Percentiles rank a stretch among this genome's conserved stretches.
phyloP scores from a whole-genome alignment of 108 stramenopile species.

The Cylindrotheca closterium region DNA sequence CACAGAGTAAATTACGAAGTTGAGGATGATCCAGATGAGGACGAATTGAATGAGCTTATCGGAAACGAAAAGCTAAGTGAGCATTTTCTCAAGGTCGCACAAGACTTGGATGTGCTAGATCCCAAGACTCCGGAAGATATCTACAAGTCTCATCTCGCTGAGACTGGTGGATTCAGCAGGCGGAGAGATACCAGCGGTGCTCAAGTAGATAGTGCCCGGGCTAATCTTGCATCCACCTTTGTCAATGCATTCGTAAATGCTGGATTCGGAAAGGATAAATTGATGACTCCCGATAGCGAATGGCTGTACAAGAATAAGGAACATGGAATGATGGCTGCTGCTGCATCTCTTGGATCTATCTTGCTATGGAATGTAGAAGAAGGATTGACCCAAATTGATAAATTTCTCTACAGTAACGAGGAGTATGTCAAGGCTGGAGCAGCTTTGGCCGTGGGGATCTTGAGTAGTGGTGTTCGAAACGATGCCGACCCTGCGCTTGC shows the following conservation, averaged over 20 bases:
- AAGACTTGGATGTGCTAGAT: slow-evolving; percentile 94
- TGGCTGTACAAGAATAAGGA: slow-evolving; percentile 99
- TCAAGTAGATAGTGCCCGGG: slow-evolving; percentile 95
- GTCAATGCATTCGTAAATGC: slow-evolving; percentile 99
- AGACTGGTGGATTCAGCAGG: slow-evolving; percentile 90
- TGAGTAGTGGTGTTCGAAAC: slow-evolving; percentile 93
- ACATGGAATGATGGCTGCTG: slow-evolving; percentile 97
- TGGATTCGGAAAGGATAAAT: slow-evolving; percentile 94
- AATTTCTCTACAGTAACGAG: slow-evolving; percentile 94
- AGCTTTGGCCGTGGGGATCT: slow-evolving; percentile 94
- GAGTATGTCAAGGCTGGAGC: slow-evolving; percentile 98
- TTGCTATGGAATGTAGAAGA: slow-evolving; percentile 99
- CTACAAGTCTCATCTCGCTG: slow-evolving; percentile 98
- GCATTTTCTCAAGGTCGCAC: slow-evolving; percentile 88
- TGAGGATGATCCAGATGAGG: slow-evolving; percentile 81
- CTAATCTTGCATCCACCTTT: slow-evolving; percentile 97
- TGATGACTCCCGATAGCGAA: slow-evolving; percentile 89
- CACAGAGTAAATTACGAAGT: slow-evolving; percentile 86
- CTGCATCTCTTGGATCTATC: slow-evolving; percentile 95
- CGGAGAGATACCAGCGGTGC: slow-evolving; percentile 77
- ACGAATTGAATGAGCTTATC: slow-evolving; percentile 90
- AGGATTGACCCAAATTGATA: slow-evolving; percentile 97
- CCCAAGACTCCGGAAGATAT: slow-evolving; percentile 98
- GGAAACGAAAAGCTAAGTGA: slow-evolving; percentile 92
- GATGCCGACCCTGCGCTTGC: slow-evolving; percentile 97